phyloP scores from a whole-genome alignment of 129 eudicot species.

The Pittosporum tobira region DNA sequence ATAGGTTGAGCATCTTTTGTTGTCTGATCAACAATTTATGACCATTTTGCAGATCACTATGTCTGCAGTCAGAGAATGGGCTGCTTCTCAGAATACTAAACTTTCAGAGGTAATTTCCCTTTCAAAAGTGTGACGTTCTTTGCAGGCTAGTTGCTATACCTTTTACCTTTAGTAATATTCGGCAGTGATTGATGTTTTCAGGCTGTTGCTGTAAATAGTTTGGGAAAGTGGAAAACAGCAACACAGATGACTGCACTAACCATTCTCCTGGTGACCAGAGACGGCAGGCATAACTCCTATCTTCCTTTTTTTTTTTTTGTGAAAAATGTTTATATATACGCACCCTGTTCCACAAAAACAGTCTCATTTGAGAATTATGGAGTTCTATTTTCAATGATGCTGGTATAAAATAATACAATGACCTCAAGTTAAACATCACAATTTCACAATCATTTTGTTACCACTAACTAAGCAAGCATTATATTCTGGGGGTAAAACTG shows the following conservation, averaged over 20 bases:
- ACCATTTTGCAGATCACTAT: constrained; percentile 26
- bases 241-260: constrained; percentile 88
- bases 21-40: not conserved
- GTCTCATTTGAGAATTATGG: too few relatives aligned
- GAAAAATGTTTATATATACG: not conserved
- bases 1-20: too few relatives aligned
- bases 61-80: constrained; percentile 59
- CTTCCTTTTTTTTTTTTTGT: not conserved
- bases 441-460: too few relatives aligned
- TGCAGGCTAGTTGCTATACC: not conserved
- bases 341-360: not conserved
- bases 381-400: too few relatives aligned
- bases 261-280: constrained; percentile 68
- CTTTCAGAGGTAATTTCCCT: constrained; percentile 59
- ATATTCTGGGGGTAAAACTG: too few relatives aligned
- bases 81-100: constrained; percentile 59
- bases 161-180: not conserved
- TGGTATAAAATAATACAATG: too few relatives aligned
- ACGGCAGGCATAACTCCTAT: constrained; percentile 49
- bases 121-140: not conserved
- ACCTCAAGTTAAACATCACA: too few relatives aligned
- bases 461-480: too few relatives aligned
- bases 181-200: constrained; percentile 21
- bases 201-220: constrained; percentile 98
- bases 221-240: constrained; percentile 99